phyloP scores from a whole-genome alignment of 2,329 filamentous ascomycete genomes.

The Beauveria sp. region DNA sequence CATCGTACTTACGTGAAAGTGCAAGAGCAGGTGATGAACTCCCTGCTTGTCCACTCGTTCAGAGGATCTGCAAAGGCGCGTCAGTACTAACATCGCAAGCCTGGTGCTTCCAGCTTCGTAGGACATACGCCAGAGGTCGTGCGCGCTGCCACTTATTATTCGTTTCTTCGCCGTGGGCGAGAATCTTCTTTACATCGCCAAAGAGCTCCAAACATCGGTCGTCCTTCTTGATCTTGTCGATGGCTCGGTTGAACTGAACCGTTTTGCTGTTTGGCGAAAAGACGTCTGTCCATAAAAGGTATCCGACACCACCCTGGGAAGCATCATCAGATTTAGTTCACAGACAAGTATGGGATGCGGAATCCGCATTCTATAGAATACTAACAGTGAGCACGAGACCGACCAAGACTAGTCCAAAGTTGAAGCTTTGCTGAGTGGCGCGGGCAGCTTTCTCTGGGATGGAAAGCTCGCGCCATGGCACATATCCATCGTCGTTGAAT shows the following conservation, averaged over 20 bases:
- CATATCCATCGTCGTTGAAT: conserved; percentile 75
- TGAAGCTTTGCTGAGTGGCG: conserved; percentile 85
- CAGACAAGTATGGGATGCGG: background rate
- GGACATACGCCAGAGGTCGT: conserved; percentile 49
- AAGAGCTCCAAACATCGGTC: conserved; percentile 63
- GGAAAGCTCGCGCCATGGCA: conserved; percentile 74
- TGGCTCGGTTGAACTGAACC: conserved; percentile 79
- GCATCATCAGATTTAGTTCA: background rate
- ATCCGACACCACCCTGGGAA: conserved; percentile 62
- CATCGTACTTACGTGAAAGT: conserved; percentile 61
- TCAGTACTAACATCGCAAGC: conserved; percentile 19
- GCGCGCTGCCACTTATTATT: conserved; percentile 72
- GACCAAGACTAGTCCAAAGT: conserved; percentile 68
- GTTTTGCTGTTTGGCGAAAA: conserved; percentile 81
- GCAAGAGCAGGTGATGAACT: conserved; percentile 73
- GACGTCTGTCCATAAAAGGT: conserved; percentile 73
- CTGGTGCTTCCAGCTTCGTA: background rate
- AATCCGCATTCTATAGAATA: background rate
- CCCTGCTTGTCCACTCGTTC: conserved; percentile 65
- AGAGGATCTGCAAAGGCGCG: conserved; percentile 44
- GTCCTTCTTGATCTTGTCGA: conserved; percentile 70
- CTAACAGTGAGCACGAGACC: conserved; percentile 70
- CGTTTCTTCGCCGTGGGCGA: conserved; percentile 73
- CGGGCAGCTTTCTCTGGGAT: conserved; percentile 70
- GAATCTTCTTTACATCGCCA: conserved; percentile 67